Evolutionary conservation across 176 grass and related monocot genomes (phyloP), one percentile per base, ranked within the genome.

Genomic region (Guadua angustifolia): DNA sequence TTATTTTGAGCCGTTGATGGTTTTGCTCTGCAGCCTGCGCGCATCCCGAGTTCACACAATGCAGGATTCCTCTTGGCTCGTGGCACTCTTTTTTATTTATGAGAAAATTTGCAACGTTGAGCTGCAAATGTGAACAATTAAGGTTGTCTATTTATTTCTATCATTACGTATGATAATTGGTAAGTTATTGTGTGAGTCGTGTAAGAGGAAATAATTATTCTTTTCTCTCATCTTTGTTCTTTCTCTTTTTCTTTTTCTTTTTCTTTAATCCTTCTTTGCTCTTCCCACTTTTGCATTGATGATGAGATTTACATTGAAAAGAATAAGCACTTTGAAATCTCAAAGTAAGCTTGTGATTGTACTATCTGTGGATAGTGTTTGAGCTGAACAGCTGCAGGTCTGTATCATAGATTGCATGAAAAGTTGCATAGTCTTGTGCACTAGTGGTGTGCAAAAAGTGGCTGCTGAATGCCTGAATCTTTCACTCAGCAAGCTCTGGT

Each of bases 21-120:
- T 51, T 88, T 88, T 71, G 43, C 75, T 86, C 76, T 73, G 12
- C 58, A 53, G 5, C 25, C 69, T 45, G 46, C 63, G 33, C 3
- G 33, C 12, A 75, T 75, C 19, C 36, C 29, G 42, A 14, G 56
- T 21, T 13, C 32, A 32, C 32, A 32, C 47, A 22, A 15, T 47
- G 64, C 7, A 68, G n/a, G 9, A 21, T 40, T 56, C 47, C 6
- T 35, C 29, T 29, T 29, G 29, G 29, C 29, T 29, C 29, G 29
- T 29, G 29, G 1, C 1, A 50, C 25, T 65, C 24, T 65, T 18
- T 49, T 29, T 46, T 29, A 29, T 29, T 29, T 29, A 29, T 29
- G 29, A 29, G 29, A 29, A 29, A 29, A 67, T 29, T 69, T 69
- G 21, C 71, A 60, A 15, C 25, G 29, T 38, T 75, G 9, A 29